These are phyloP conservation scores for Plasmopara halstedii DNA, from an alignment of 352 stramenopile genomes.

Conservation along the genomic window DNA sequence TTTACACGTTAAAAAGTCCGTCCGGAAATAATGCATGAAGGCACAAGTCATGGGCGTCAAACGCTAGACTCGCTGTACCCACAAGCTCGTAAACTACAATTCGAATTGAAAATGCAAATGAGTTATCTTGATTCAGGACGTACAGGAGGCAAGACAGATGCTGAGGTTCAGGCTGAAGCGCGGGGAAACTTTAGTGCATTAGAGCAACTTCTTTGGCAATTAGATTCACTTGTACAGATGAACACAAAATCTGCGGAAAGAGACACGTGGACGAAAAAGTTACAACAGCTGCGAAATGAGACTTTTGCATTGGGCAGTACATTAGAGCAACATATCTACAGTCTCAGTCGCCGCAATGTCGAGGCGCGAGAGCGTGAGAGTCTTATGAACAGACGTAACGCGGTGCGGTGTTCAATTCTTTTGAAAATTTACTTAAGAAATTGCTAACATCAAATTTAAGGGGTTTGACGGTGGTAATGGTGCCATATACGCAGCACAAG, in stretches of 20 bases:
- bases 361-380: slow-evolving; percentile 69
- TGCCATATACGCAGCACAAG: slow-evolving; percentile 67
- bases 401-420: slow-evolving; percentile 11
- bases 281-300: slow-evolving; percentile 69
- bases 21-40: background rate
- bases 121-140: slow-evolving; percentile 70
- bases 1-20: too few relatives aligned
- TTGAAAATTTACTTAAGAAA: background rate
- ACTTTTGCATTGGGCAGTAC: slow-evolving; percentile 54
- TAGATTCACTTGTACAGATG: slow-evolving; percentile 73
- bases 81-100: slow-evolving; percentile 77
- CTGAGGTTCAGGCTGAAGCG: slow-evolving; percentile 58
- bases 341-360: slow-evolving; percentile 50
- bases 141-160: slow-evolving; percentile 38
- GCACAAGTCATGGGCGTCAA: slow-evolving; percentile 3
- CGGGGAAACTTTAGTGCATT: slow-evolving; percentile 63
- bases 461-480: slow-evolving; percentile 60
- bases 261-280: slow-evolving; percentile 76
- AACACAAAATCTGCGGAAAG: slow-evolving; percentile 37
- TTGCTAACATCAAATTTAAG: slow-evolving; percentile 7
- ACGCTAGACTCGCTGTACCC: slow-evolving; percentile 71
- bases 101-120: slow-evolving; percentile 87
- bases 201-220: slow-evolving; percentile 71
- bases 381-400: slow-evolving; percentile 57
- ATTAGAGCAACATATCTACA: slow-evolving; percentile 75